These are phyloP conservation scores for Melanomma pulvis-pyrius DNA, from an alignment of 495 filamentous ascomycete genomes.

Conservation along the genomic window DNA sequence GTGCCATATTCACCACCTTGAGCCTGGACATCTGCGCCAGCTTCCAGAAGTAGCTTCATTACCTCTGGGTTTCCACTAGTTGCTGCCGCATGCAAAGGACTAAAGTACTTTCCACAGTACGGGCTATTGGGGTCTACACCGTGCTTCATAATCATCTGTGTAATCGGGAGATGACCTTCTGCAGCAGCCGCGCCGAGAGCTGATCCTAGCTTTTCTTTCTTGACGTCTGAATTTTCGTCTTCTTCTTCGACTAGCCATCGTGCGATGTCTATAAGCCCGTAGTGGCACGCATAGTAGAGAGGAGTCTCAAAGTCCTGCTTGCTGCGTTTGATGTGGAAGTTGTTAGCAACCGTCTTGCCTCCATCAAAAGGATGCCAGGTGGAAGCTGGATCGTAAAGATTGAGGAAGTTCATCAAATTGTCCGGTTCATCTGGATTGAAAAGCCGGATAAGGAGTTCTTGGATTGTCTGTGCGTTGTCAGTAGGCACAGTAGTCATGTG, in stretches of 20 bases:
- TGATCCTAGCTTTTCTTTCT: constrained; percentile 2
- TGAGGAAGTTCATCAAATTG: neutral
- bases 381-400: neutral
- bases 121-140: constrained; percentile 3
- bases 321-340: neutral
- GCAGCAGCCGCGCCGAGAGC: constrained; percentile 12
- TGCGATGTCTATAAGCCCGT: neutral
- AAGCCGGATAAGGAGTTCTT: constrained; percentile 8
- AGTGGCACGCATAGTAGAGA: neutral
- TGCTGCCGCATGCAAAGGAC: neutral
- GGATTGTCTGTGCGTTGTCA: neutral
- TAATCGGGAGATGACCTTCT: constrained; percentile 1
- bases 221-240: neutral
- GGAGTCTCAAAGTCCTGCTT: constrained; percentile 3
- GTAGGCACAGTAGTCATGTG: neutral
- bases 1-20: neutral
- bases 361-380: neutral
- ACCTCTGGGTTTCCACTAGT: neutral
- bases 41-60: neutral
- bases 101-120: constrained; percentile 3
- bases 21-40: constrained; percentile 11
- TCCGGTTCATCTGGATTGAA: constrained; percentile 9
- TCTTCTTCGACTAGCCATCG: neutral
- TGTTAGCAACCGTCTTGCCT: neutral
- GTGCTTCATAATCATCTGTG: neutral